Conservation (phyloP, 768 basidiomycete species). For the Trametes maxima region DNA sequence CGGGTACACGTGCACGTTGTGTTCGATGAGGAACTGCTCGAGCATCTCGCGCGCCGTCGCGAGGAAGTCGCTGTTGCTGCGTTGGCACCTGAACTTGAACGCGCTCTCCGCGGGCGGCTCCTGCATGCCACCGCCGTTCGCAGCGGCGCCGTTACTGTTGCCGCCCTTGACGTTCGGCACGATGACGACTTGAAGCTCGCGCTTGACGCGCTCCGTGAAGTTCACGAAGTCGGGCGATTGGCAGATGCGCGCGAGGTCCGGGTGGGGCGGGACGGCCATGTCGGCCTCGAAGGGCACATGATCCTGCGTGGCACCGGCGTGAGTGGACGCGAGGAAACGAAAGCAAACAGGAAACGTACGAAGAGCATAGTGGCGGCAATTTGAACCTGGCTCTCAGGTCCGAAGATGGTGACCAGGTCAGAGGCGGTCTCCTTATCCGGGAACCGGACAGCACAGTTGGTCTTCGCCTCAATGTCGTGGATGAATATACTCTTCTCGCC, state of each 20-base stretch:
- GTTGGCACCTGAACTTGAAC: slow-evolving; percentile 95
- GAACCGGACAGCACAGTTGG: slow-evolving; percentile 90
- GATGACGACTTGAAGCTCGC: slow-evolving; percentile 91
- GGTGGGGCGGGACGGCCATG: slow-evolving; percentile 83
- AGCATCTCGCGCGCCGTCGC: slow-evolving; percentile 89
- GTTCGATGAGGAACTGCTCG: slow-evolving; percentile 85
- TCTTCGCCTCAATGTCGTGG: slow-evolving; percentile 95
- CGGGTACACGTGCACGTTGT: slow-evolving; percentile 83
- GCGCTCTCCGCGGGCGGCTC: slow-evolving; percentile 74
- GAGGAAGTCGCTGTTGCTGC: slow-evolving; percentile 92
- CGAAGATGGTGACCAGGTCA: slow-evolving; percentile 94
- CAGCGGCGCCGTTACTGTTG: not conserved
- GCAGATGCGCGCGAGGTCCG: slow-evolving; percentile 76
- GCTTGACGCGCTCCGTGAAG: slow-evolving; percentile 90
- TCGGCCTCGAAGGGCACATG: slow-evolving; percentile 97
- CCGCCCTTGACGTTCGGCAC: slow-evolving; percentile 71
- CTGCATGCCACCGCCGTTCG: slow-evolving; percentile 54
- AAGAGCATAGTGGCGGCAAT: slow-evolving; percentile 96
- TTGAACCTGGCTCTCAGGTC: slow-evolving; percentile 95
- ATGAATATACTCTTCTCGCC: slow-evolving; percentile 98
- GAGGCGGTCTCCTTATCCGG: slow-evolving; percentile 94
- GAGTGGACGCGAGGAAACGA: not conserved
- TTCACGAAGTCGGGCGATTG: slow-evolving; percentile 79
- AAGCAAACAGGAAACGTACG: not conserved
- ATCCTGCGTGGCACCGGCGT: slow-evolving; percentile 55